These are phyloP conservation scores for Knufia petricola DNA, from an alignment of 2,329 filamentous ascomycete genomes.

Conservation along the genomic window DNA sequence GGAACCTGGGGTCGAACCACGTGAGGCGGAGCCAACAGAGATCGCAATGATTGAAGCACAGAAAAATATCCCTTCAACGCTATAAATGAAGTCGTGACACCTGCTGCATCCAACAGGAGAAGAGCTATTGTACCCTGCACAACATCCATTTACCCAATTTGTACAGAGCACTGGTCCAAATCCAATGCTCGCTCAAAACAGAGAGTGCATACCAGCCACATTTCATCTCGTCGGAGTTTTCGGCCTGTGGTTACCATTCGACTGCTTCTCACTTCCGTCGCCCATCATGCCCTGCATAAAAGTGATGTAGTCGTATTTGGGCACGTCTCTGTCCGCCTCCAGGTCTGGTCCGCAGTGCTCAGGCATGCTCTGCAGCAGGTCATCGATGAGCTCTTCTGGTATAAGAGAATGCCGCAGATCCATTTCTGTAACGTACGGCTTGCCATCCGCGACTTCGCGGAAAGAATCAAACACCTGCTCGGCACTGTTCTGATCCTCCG, in stretches of 20 bases:
- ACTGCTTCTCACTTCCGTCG: conserved; percentile 21
- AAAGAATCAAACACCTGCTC: conserved; percentile 98
- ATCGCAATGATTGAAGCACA: too few species aligned
- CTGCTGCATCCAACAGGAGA: not conserved
- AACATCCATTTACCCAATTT: not conserved
- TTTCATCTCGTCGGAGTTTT: conserved; percentile 14
- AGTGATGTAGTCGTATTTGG: conserved; percentile 90
- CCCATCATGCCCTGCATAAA: conserved; percentile 87
- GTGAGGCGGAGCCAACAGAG: not conserved
- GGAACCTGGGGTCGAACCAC: not conserved
- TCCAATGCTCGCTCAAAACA: not conserved
- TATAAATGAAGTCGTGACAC: not conserved
- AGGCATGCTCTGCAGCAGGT: conserved; percentile 80
- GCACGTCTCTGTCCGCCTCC: conserved; percentile 69
- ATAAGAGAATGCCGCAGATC: conserved; percentile 91
- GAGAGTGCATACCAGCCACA: not conserved
- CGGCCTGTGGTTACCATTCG: conserved; percentile 16
- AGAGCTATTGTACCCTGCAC: not conserved
- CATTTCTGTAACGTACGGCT: conserved; percentile 97
- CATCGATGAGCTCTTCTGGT: conserved; percentile 92
- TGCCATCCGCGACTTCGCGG: conserved; percentile 92
- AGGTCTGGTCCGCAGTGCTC: conserved; percentile 73
- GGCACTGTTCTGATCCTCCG: conserved; percentile 96
- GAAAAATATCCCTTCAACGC: too few species aligned
- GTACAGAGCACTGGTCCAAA: not conserved